Conservation (phyloP, 176 grass and related monocot species). For the Carex cristatella region DNA sequence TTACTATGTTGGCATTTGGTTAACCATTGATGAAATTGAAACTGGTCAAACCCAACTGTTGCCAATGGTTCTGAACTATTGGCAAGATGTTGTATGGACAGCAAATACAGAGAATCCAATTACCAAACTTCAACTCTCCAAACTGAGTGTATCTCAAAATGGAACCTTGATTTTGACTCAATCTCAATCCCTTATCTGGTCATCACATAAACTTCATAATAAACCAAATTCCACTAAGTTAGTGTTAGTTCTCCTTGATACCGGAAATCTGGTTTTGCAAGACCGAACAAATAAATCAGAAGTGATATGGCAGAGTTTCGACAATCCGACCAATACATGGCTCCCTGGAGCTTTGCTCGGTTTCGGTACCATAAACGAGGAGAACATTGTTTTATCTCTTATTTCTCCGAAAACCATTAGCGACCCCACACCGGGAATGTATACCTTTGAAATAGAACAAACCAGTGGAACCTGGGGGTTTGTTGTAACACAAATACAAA, state of each 20-base stretch:
- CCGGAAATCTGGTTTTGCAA: conserved; percentile 34
- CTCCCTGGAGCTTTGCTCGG: conserved; percentile 34
- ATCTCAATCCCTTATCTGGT: conserved; percentile 26
- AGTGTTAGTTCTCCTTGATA: conserved; percentile 22
- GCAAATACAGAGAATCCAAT: conserved; percentile 19
- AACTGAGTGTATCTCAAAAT: neutral
- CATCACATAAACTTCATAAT: neutral
- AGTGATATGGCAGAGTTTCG: conserved; percentile 39
- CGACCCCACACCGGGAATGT: neutral
- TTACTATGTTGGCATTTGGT: neutral
- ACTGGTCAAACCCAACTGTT: neutral
- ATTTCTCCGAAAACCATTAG: neutral
- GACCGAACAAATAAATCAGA: neutral
- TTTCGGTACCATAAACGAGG: neutral
- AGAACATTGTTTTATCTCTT: conserved; percentile 1
- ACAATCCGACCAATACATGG: conserved; percentile 23
- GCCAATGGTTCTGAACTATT: neutral
- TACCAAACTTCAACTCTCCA: neutral
- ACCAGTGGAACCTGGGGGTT: neutral
- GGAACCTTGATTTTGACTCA: conserved; percentile 17
- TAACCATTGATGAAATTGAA: neutral
- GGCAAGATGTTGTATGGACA: neutral
- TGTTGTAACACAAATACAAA: neutral
- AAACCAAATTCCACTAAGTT: neutral
- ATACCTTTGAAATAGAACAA: conserved; percentile 18